A percentile compares a stretch with the other conserved stretches of the same genome.
These are phyloP conservation scores for Kazachstania sp. DNA, from an alignment of 1,139 yeast species.

Conservation along the genomic window DNA sequence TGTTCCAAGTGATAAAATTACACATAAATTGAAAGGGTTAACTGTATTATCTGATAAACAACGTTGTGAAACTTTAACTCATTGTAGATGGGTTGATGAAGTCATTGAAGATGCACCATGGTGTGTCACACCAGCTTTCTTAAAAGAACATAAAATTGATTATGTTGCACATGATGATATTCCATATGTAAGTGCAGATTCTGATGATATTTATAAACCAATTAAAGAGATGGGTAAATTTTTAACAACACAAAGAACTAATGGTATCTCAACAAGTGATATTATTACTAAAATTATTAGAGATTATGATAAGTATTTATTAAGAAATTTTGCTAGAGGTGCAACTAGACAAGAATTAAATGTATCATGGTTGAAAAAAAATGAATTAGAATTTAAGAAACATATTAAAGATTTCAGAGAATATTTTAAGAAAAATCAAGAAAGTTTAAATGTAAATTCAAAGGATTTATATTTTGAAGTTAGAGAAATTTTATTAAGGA, in stretches of 20 bases:
- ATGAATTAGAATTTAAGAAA: constrained; percentile 86
- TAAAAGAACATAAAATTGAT: constrained; percentile 73
- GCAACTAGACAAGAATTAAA: constrained; percentile 93
- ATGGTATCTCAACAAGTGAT: constrained; percentile 92
- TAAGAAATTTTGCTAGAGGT: constrained; percentile 96
- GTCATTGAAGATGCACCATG: constrained; percentile 93
- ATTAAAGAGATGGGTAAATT: constrained; percentile 87
- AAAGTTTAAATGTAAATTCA: constrained; percentile 63
- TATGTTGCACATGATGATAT: constrained; percentile 97
- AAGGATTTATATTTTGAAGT: constrained; percentile 78
- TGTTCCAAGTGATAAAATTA: constrained; percentile 79
- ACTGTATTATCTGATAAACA: constrained; percentile 85
- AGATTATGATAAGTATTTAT: constrained; percentile 91
- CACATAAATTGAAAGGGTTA: constrained; percentile 86
- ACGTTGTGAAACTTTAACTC: constrained; percentile 77
- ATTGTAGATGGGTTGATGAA: constrained; percentile 96
- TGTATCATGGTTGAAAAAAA: constrained; percentile 94
- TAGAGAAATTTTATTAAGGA: constrained; percentile 57
- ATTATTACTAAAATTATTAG: constrained; percentile 89
- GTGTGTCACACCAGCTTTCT: constrained; percentile 80
- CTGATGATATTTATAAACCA: constrained; percentile 88
- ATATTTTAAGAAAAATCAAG: constrained; percentile 69
- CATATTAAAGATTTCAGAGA: constrained; percentile 81
- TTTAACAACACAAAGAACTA: constrained; percentile 90
- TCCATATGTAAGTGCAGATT: constrained; percentile 81